These are phyloP conservation scores for Colletotrichum cuscutae DNA, from an alignment of 2,329 filamentous ascomycete genomes.

Conservation along the genomic window DNA sequence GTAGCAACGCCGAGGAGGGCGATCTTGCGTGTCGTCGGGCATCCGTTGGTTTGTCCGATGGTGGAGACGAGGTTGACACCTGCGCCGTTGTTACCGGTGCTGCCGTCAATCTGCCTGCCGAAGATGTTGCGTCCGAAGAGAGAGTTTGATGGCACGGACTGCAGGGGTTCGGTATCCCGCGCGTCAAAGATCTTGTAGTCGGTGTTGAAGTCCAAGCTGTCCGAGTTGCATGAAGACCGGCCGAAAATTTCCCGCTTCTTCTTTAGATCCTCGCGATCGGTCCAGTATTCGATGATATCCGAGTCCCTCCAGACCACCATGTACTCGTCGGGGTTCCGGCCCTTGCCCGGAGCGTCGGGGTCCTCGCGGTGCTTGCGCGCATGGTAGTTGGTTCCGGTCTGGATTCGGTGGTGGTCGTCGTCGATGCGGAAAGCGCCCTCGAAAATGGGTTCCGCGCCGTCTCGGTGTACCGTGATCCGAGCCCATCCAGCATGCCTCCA, in stretches of 20 bases:
- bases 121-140: conserved; percentile 81
- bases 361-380: conserved; percentile 78
- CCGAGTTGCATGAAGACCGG: conserved; percentile 73
- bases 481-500: conserved; percentile 92
- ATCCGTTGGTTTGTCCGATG: conserved; percentile 87
- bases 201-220: conserved; percentile 84
- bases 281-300: conserved; percentile 68
- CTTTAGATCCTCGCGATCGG: conserved; percentile 66
- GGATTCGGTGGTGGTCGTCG: conserved; percentile 87
- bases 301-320: conserved; percentile 96
- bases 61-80: conserved; percentile 81
- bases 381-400: conserved; percentile 78
- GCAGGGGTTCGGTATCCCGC: conserved; percentile 58
- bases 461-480: conserved; percentile 78
- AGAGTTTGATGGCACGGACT: conserved; percentile 69
- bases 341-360: conserved; percentile 65
- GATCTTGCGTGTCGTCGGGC: conserved; percentile 89
- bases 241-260: conserved; percentile 62
- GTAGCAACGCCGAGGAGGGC: conserved; percentile 92
- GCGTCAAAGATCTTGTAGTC: conserved; percentile 66
- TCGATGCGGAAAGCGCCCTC: conserved; percentile 88
- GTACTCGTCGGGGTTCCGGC: conserved; percentile 68
- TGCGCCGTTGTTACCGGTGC: conserved; percentile 77
- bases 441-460: conserved; percentile 84
- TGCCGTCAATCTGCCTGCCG: conserved; percentile 77